phyloP scores from a whole-genome alignment of 148 eudicot genomes.

The Camellia sinensis region DNA sequence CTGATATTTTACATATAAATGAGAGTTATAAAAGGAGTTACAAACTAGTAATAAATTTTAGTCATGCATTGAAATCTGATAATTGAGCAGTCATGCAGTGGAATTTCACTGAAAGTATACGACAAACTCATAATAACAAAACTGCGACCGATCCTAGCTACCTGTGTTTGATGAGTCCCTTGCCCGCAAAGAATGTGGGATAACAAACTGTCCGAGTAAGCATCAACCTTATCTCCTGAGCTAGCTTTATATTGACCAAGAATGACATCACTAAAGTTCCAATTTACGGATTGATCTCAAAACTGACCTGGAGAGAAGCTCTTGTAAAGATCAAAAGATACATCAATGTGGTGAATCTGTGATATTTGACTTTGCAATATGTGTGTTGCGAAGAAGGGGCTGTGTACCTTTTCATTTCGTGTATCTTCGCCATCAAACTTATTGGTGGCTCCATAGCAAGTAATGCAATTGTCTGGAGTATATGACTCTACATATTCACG shows the following conservation, averaged over 20 bases:
- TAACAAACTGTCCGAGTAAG: constrained; percentile 18
- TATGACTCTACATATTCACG: constrained; percentile 36
- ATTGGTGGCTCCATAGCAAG: constrained; percentile 45
- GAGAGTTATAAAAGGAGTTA: background rate
- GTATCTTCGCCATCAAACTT: constrained; percentile 43
- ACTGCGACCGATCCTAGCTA: background rate
- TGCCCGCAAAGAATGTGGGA: constrained; percentile 37
- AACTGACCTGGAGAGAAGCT: constrained; percentile 36
- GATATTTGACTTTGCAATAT: background rate
- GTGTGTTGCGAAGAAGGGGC: background rate
- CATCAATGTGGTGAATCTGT: background rate
- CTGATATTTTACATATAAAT: background rate
- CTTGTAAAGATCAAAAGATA: background rate
- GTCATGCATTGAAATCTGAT: background rate
- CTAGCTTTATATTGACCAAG: constrained; percentile 37
- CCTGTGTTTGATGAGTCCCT: constrained; percentile 27
- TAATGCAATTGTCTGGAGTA: constrained; percentile 33
- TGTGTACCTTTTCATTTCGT: too few species aligned
- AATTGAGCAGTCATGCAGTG: background rate
- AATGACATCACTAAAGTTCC: constrained; percentile 23
- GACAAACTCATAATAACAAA: background rate
- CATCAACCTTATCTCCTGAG: constrained; percentile 23
- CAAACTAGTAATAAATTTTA: background rate
- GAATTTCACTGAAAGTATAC: background rate
- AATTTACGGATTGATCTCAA: constrained; percentile 35